Percentiles rank a stretch among this genome's conserved stretches.
Evolutionary conservation across 2,329 filamentous ascomycete genomes (phyloP).

Genomic region (Xylaria hypoxylon): DNA sequence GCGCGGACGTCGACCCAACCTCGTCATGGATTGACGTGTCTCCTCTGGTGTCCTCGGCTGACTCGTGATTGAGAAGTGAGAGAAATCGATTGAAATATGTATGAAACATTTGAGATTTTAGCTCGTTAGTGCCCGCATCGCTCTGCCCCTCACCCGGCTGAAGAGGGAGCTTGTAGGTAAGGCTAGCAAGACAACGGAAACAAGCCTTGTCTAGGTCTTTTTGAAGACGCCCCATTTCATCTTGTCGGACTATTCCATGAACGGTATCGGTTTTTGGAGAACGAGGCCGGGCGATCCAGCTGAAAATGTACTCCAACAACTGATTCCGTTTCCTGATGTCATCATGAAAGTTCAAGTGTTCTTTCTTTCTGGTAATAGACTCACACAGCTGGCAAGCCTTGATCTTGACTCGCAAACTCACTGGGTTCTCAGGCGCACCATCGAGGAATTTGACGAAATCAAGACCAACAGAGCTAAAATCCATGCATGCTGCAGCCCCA

Average conservation of each 20-base stretch:
- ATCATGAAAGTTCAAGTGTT: slow-evolving; percentile 75
- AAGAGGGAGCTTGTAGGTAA: slow-evolving; percentile 74
- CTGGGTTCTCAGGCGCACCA: slow-evolving; percentile 65
- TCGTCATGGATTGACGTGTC: slow-evolving; percentile 65
- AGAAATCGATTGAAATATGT: slow-evolving; percentile 78
- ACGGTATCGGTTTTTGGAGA: slow-evolving; percentile 61
- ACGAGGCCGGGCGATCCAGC: slow-evolving; percentile 73
- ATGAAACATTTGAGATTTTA: slow-evolving; percentile 78
- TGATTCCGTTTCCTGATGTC: slow-evolving; percentile 77
- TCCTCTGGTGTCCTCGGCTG: slow-evolving; percentile 55
- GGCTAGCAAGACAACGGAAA: slow-evolving; percentile 71
- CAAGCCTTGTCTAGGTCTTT: slow-evolving; percentile 75
- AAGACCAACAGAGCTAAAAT: slow-evolving; percentile 71
- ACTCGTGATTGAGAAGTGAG: slow-evolving; percentile 71
- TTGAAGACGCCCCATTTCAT: slow-evolving; percentile 69
- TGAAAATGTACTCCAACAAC: slow-evolving; percentile 74
- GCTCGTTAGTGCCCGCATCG: slow-evolving; percentile 74
- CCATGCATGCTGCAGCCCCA: slow-evolving; percentile 70
- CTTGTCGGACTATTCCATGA: slow-evolving; percentile 59
- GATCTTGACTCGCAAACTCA: slow-evolving; percentile 73
- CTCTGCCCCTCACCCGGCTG: slow-evolving; percentile 74
- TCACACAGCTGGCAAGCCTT: slow-evolving; percentile 76
- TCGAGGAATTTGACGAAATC: slow-evolving; percentile 76
- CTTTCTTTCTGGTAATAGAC: slow-evolving; percentile 72
- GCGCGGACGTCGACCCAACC: slow-evolving; percentile 66